These are phyloP conservation scores for Hordeum marinum DNA, from an alignment of 176 grass and related monocot species.

Conservation along the genomic window DNA sequence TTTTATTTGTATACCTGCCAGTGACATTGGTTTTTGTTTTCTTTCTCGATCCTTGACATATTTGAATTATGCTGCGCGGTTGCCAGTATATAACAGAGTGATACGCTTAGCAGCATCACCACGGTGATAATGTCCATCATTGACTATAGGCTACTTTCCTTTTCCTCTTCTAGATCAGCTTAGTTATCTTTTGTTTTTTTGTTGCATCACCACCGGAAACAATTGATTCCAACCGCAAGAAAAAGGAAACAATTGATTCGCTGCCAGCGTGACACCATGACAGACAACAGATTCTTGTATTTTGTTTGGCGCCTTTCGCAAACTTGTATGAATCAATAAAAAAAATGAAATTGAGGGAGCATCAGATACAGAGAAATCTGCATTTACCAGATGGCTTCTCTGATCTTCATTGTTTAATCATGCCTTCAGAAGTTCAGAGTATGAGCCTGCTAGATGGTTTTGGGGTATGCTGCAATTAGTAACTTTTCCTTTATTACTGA, in stretches of 20 bases:
- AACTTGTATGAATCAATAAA: background rate
- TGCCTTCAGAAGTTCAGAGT: background rate
- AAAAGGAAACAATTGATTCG: background rate
- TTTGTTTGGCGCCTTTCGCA: background rate
- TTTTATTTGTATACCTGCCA: background rate
- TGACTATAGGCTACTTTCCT: no score
- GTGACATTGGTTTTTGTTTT: background rate
- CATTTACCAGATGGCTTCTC: background rate
- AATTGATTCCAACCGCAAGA: no score
- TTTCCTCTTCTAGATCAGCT: background rate
- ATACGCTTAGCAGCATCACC: background rate
- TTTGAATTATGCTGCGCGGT: background rate
- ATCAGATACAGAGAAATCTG: background rate
- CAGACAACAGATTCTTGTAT: background rate
- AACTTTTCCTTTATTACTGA: conserved; percentile 9
- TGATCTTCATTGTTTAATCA: background rate
- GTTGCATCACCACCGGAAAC: background rate
- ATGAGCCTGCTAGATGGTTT: background rate
- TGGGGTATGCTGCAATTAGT: background rate
- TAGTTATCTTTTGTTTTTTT: background rate
- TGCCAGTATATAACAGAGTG: background rate
- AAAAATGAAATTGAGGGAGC: background rate
- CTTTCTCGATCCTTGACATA: background rate
- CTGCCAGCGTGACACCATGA: background rate
- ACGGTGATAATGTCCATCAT: background rate